Percentiles rank a stretch among this genome's conserved stretches.
Conservation (phyloP, 2,329 filamentous ascomycete species). For the Colletotrichum navitas region DNA sequence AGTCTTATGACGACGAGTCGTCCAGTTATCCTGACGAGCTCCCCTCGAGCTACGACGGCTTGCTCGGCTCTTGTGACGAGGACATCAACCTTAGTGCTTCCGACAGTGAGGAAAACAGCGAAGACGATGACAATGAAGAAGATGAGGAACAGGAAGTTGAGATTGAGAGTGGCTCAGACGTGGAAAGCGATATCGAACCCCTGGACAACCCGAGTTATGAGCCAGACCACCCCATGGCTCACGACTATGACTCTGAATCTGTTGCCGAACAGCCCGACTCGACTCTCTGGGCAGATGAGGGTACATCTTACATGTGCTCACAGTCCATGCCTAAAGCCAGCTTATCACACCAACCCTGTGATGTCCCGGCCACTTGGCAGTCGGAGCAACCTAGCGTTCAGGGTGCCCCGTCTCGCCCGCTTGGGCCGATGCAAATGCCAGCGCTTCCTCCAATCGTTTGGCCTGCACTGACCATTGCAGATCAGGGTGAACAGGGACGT, state of each 20-base stretch:
- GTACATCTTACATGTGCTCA: neutral
- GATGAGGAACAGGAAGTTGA: constrained; percentile 44
- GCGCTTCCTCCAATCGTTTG: constrained; percentile 6
- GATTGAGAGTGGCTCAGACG: constrained; percentile 25
- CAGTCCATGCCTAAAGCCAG: neutral
- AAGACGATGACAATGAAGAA: constrained; percentile 45
- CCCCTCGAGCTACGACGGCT: constrained; percentile 2
- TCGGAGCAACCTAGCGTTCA: neutral
- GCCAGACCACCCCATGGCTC: neutral
- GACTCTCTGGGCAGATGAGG: constrained; percentile 1
- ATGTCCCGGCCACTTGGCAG: neutral
- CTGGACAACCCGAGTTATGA: neutral
- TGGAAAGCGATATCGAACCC: constrained; percentile 7
- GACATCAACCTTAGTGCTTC: constrained; percentile 37
- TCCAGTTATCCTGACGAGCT: constrained; percentile 21
- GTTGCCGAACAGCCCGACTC: neutral
- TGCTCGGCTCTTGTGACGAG: constrained; percentile 19
- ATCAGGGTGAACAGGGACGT: neutral
- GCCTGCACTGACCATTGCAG: constrained; percentile 2
- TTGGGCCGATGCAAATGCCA: neutral
- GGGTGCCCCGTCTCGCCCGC: neutral
- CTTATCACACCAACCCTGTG: neutral
- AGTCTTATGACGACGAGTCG: constrained; percentile 11
- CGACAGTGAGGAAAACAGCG: constrained; percentile 49
- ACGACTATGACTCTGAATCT: neutral